Evolutionary conservation across 73 alveolate genomes (phyloP), one percentile per base, ranked within the genome.

Genomic region (Stentor coeruleus): DNA sequence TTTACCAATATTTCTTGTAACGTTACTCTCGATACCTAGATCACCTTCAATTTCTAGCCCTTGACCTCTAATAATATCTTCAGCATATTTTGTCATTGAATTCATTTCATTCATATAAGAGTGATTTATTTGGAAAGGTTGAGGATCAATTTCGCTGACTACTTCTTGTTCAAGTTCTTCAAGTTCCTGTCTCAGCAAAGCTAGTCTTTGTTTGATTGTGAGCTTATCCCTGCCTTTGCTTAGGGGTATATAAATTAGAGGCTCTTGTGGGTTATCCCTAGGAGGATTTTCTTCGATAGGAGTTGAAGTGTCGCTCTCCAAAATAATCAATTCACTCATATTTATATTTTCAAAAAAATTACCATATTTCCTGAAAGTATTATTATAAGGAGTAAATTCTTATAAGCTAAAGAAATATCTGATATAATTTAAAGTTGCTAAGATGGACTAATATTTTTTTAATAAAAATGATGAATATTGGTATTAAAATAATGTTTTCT

Each of bases 41-140:
- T 66, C 79, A 2, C 79, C 79, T 66, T 66, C 79, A 66, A 66
- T 66, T 20, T 66, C 40, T 28, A 66, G n/a, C 2, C 79, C 79
- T 66, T 66, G 79, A 37, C 79, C 79, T 26, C 79, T 20, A 33
- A 66, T 66, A 11, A 66, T 14, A 33, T 20, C n/a, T 66, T 66
- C 79, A 28, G 79, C 79, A 2, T 66, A 31, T 26, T 31, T 66
- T 2, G 79, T 33, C 79, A 66, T 66, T 1, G 36, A 26, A 11
- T 20, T 31, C 20, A 66, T 26, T 31, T 66, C 79, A 28, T 37
- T 20, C 11, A 66, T 26, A 66, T 66, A 66, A 20, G 79, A 66
- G 41, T 66, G 41, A 66, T 37, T 20, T 20, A 31, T 26, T 66
- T 66, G 40, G 33, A 20, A 31, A 31, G 40, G 79, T 2, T 66